Evolutionary conservation across 441 rosid genomes (phyloP).

Genomic region (Populus tomentosa): DNA sequence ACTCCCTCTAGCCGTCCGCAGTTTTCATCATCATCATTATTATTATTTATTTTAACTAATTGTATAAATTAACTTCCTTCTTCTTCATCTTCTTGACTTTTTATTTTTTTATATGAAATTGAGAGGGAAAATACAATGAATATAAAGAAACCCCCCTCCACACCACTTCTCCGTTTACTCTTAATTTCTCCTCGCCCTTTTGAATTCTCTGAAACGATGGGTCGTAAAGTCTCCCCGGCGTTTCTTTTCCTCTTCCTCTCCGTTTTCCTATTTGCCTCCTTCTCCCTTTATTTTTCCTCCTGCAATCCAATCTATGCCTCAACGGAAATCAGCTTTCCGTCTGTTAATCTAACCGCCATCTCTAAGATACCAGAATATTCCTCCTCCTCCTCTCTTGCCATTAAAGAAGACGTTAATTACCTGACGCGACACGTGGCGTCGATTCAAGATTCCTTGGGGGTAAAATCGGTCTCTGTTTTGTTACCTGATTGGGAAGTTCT

Average conservation of each 20-base stretch:
- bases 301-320: slow-evolving; percentile 10
- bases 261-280: slow-evolving; percentile 24
- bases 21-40: too few relatives aligned
- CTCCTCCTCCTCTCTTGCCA: slow-evolving; percentile 7
- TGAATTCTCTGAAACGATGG: slow-evolving; percentile 18
- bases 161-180: neutral
- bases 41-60: too few relatives aligned
- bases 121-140: neutral
- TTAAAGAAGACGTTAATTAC: slow-evolving; percentile 16
- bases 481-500: slow-evolving; percentile 73
- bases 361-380: neutral
- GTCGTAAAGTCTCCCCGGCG: slow-evolving; percentile 14
- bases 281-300: slow-evolving; percentile 26
- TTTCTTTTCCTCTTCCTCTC: slow-evolving; percentile 23
- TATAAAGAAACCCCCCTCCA: slow-evolving; percentile 5
- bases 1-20: too few relatives aligned
- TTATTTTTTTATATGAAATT: neutral
- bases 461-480: slow-evolving; percentile 43
- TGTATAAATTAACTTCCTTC: neutral
- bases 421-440: slow-evolving; percentile 13
- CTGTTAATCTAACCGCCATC: slow-evolving; percentile 6
- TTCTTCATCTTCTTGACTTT: neutral
- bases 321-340: neutral
- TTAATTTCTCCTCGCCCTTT: neutral
- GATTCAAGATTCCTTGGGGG: slow-evolving; percentile 5